Base-by-base conservation (phyloP, 2,329 filamentous ascomycete species). In the Botrytis fragariae region DNA sequence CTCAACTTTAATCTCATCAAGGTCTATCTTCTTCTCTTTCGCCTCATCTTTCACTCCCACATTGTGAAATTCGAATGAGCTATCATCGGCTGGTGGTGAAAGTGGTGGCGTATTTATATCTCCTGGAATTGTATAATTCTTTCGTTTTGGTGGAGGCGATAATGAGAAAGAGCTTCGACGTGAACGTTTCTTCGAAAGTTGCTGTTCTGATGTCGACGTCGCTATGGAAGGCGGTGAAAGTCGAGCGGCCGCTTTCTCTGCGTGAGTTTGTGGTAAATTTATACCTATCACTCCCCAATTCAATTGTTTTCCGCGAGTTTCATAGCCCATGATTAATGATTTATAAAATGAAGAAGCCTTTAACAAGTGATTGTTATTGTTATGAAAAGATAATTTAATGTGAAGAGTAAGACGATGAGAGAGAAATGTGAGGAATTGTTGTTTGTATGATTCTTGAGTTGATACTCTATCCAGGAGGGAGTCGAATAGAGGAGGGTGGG, bases 281-380 rank as follows among this genome's bases (percentile, higher is more conserved):
- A 98, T 97, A 82, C 96, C 96, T 80, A 98, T 88, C 78, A 94
- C 97, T 74, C 94, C 93, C 81, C 98, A 87, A 76, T 95, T 98
- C 78, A 99, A 86, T 81, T 94, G 97, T 87, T 98, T 98, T 84
- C 95, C 92, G 84, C 95, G 93, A 78, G 95, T 98, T 84, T 98
- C 97, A 87, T 98, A 98, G 81, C 92, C 92, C 94, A 97, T 97
- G n/a, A 39, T 77, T 51, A 73, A 54, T 74, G 51, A 59, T 62
- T 72, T 42, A 35, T 74, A 62, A 64, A 71, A 68, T 74, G 75
- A 77, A 77, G 69, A 57, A 45, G 48, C 62, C n/a, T 25, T 61
- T 61, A 59, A 63, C 32, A 71, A 61, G 39, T 68, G 64, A 37
- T 61, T 16, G 39, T 71, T 54, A 71, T 74, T 32, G 63, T 62